These are phyloP conservation scores for Spirogloea muscicola DNA, from an alignment of 139 green algal species.

Conservation along the genomic window DNA sequence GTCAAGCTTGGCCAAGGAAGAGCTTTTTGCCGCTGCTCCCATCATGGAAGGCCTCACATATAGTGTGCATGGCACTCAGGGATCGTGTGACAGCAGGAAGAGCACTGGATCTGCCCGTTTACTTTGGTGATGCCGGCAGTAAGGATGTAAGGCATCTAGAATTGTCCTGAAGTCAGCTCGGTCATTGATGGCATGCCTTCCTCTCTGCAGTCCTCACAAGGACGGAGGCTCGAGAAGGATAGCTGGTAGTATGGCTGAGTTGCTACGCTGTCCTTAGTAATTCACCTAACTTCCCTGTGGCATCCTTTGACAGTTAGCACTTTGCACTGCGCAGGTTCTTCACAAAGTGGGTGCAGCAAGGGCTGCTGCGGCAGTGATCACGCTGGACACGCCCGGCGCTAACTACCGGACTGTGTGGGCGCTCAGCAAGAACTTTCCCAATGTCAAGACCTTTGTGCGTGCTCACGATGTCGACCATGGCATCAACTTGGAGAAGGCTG, in stretches of 20 bases:
- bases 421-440: conserved; percentile 63
- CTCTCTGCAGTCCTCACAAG: too few species aligned
- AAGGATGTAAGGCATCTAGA: conserved; percentile 30
- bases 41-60: too few species aligned
- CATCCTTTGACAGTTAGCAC: too few species aligned
- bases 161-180: too few species aligned
- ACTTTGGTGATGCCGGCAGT: conserved; percentile 94
- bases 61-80: conserved; percentile 16
- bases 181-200: too few species aligned
- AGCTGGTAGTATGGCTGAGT: too few species aligned
- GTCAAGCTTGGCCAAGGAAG: background rate
- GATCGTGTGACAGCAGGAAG: conserved; percentile 62
- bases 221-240: too few species aligned
- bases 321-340: conserved; percentile 71
- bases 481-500: conserved; percentile 92
- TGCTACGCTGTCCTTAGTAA: too few species aligned
- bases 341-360: conserved; percentile 69
- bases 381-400: conserved; percentile 72
- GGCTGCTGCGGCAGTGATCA: conserved; percentile 87
- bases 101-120: conserved; percentile 85
- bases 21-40: background rate
- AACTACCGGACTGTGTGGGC: conserved; percentile 81
- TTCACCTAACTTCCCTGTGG: too few species aligned
- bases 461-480: conserved; percentile 91
- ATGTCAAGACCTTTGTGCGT: conserved; percentile 90